A percentile compares a stretch with the other conserved stretches of the same genome.
These are phyloP conservation scores for Solanum raphanifolium DNA, from an alignment of 257 asterid species.

Conservation along the genomic window DNA sequence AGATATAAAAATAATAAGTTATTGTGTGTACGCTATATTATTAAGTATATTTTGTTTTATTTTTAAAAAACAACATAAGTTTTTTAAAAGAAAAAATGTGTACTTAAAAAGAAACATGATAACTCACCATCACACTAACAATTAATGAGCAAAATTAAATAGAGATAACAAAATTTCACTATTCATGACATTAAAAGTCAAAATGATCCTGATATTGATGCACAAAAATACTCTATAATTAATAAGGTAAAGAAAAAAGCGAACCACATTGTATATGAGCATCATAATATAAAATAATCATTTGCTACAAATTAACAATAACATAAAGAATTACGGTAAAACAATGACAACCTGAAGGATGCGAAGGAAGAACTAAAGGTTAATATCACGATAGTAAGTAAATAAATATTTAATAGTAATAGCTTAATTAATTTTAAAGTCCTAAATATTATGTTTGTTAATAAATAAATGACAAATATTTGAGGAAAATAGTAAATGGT, in stretches of 20 bases:
- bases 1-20: no score
- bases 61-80: no score
- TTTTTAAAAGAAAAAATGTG: no score
- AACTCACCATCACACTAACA: not conserved
- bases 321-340: not conserved
- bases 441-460: not conserved
- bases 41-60: no score
- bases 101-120: no score
- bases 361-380: not conserved
- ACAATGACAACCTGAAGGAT: not conserved
- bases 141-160: not conserved
- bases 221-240: not conserved
- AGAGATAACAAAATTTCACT: not conserved
- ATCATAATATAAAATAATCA: not conserved
- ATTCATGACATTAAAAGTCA: fast-evolving
- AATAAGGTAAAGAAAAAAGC: no score
- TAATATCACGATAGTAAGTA: not conserved
- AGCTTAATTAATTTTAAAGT: not conserved
- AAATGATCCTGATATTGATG: not conserved
- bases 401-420: no score
- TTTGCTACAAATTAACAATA: not conserved
- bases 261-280: not conserved
- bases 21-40: not conserved
- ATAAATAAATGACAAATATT: no score
- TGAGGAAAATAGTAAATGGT: not conserved